Evolutionary conservation across 768 basidiomycete genomes (phyloP), one percentile per base, ranked within the genome.

Genomic region (Tylopilus sp.): DNA sequence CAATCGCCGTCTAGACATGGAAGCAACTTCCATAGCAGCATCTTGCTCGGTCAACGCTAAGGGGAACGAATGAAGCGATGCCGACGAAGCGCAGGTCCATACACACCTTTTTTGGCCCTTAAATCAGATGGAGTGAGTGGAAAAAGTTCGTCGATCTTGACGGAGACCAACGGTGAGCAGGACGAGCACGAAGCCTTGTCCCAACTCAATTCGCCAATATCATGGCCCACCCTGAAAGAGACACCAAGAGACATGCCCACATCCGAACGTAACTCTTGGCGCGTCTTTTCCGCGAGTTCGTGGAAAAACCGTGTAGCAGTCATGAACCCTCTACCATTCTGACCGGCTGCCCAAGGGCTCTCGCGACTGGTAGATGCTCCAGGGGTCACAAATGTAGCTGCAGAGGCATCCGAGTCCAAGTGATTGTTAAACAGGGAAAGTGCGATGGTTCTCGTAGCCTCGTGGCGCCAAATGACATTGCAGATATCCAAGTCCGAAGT

Each of bases 311-410:
- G 60, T 4, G 60, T 61, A 10, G 60, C 61, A 33, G 53, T 45
- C 37, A 55, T 49, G 41, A 62, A 58, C 3, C 56, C 54, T 11
- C 28, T 55, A 30, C 57, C 54, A 26, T 62, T 62, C 43, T 62
- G 61, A 21, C 61, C 60, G 11, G 56, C 51, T 17, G 54, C 57
- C 53, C 52, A 62, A 14, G 47, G 44, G 28, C 53, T 62, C 25
- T 49, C 48, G 21, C 61, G 53, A 29, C 53, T 61, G 19, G 56
- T 63, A 37, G 53, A 49, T n/a, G 46, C 37, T n/a, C 61, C 57
- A 26, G 52, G 41, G 8, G 48, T 54, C 29, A 63, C 43, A 31
- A 60, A 60, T 7, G 58, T 60, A 6, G 47, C 6, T 30, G 40
- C 42, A 41, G 46, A 36, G 17, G 53, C 46, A 34, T 55, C 48